A percentile compares a stretch with the other conserved stretches of the same genome.
Evolutionary conservation across 768 basidiomycete species (phyloP).

Genomic region (Suillus luteus): DNA sequence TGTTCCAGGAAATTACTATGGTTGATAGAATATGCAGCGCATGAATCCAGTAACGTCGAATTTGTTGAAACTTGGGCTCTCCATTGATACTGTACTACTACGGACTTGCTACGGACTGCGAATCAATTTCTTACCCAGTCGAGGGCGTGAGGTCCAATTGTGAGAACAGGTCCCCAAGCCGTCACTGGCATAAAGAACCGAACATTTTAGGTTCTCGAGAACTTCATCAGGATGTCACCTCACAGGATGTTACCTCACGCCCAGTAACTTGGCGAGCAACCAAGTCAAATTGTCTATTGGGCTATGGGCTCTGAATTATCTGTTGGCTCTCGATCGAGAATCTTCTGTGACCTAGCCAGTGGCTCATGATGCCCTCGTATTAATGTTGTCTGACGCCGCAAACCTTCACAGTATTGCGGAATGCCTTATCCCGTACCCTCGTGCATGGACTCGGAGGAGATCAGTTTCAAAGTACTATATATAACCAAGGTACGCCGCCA

Average conservation of each 20-base stretch:
- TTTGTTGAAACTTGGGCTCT: slow-evolving; percentile 7
- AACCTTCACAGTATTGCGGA: neutral
- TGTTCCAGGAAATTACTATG: slow-evolving; percentile 30
- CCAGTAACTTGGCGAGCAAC: too few relatives aligned
- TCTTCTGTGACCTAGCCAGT: neutral
- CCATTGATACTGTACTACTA: slow-evolving; percentile 6
- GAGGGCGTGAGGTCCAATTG: neutral
- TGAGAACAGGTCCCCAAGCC: neutral
- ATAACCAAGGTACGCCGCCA: neutral
- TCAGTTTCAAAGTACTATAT: neutral
- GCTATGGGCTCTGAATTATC: neutral
- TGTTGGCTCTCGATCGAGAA: too few relatives aligned
- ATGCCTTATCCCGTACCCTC: neutral
- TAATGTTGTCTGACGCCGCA: neutral
- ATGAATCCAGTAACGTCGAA: neutral
- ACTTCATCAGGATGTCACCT: too few relatives aligned
- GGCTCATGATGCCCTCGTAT: neutral
- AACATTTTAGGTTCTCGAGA: neutral
- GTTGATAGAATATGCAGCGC: slow-evolving; percentile 13
- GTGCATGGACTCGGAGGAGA: neutral
- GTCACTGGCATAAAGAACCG: neutral
- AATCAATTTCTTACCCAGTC: neutral
- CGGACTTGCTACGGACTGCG: neutral
- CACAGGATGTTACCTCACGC: too few relatives aligned
- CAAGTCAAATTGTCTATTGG: too few relatives aligned